Base-by-base conservation (phyloP, 1,284 basidiomycete species). In the Inonotus hispidus region DNA sequence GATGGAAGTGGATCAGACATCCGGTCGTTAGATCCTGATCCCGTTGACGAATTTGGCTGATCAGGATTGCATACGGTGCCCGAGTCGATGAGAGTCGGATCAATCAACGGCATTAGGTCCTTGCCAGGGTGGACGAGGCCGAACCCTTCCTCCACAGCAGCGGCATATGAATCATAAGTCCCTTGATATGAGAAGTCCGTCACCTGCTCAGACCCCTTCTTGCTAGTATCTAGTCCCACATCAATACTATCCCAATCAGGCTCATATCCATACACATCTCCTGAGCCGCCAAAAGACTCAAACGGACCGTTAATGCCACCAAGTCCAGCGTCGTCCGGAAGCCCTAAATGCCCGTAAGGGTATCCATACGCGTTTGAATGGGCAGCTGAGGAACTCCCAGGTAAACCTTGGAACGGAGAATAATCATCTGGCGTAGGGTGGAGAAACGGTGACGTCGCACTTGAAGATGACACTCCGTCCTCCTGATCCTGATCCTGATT, bases 401-500 rank as follows among this genome's bases (percentile, higher is more conserved):
- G 13, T 1, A 49, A 25, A 38, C 23, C 29, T 21, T 25, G 37
- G 56, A 37, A n/a, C n/a, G 10, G 32, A 1, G 56, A 27, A 1
- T 49, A 58, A 25, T 60, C 59, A 16, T 53, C 38, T 6, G 59
- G 59, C 0, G 59, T 60, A 29, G 35, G 41, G 27, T 54, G 52
- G 8, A 37, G 38, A 13, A 37, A 46, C 41, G 46, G 43, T 8
- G 52, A 43, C 5, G 38, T 19, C 5, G 52, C 35, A 19, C 43
- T 54, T 10, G 59, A 27, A 4, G 41, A n/a, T n/a, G n/a, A 29
- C 11, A 27, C 59, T 29, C n/a, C 27, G 10, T 23, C 41, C 14
- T 3, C 14, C 19, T 39, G 32, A 32, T 32, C 53, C 13, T 60
- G 53, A 16, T 56, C 46, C 23, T 61, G 46, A 35, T 61, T 56